Evolutionary conservation across 768 basidiomycete genomes (phyloP), one percentile per base, ranked within the genome.

Genomic region (Mycena vitilis): DNA sequence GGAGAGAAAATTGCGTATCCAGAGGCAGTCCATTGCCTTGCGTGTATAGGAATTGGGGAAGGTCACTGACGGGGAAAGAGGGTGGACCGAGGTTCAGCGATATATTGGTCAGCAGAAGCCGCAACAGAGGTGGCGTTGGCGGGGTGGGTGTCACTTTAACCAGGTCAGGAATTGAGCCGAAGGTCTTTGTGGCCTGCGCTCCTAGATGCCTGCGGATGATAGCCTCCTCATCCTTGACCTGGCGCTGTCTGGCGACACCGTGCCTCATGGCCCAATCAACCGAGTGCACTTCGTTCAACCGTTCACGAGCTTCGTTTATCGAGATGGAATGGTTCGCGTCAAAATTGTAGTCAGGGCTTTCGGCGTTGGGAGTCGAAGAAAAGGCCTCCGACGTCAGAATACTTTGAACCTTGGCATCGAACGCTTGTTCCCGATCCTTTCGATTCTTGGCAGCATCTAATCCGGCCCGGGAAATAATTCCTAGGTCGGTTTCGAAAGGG

Each of bases 391-490:
- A 79, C 11, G 81, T 77, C 52, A 81, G 69, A 63, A 96, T 89
- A 0, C 89, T 86, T n/a, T 86, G 85, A 18, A 90, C 91, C 76
- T 95, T 96, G 8, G 89, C 90, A 16, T 83, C 80, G 77, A 97
- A 97, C 2, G 93, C 94, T 38, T 90, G 89, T 64, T 95, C 92
- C 1, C 95, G 87, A 57, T 90, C 91, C 52, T 89, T 78, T 37
- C 96, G 84, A 16, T 88, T 85, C 59, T 85, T 86, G 47, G 90
- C 89, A 55, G 95, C 95, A 45, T 89, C 87, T 44, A 86, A 79
- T 0, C 95, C 95, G 55, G 88, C 86, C 66, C 87, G 84, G 84
- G 88, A 93, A 37, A 95, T 92, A 11, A 92, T 82, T 42, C 88
- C 92, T 22, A 98, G 79, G 66, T 84, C 87, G 18, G 87, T 85